These are phyloP conservation scores for Pseudohalonectria lignicola DNA, from an alignment of 2,329 filamentous ascomycete genomes.

Conservation along the genomic window DNA sequence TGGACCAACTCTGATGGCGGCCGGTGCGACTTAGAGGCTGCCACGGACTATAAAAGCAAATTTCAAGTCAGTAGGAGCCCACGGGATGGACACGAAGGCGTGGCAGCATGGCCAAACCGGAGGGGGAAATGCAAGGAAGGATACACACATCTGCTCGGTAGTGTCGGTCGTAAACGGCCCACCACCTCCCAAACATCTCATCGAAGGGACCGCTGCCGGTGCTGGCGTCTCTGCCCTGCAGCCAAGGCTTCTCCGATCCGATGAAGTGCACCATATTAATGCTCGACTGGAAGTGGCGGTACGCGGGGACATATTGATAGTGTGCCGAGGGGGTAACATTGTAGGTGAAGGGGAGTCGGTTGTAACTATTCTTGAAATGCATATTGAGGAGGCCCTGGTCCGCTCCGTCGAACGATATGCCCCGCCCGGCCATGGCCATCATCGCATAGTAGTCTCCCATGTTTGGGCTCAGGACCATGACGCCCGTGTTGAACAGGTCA, in stretches of 20 bases:
- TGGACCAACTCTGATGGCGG: slow-evolving; percentile 28
- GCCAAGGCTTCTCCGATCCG: slow-evolving; percentile 84
- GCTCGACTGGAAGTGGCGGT: slow-evolving; percentile 79
- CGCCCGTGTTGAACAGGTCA: slow-evolving; percentile 94
- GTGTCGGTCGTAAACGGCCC: slow-evolving; percentile 86
- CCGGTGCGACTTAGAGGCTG: slow-evolving; percentile 1
- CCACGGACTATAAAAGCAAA: neutral
- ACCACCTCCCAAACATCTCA: slow-evolving; percentile 82
- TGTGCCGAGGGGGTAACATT: slow-evolving; percentile 95
- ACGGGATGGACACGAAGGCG: no score
- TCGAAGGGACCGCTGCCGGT: slow-evolving; percentile 57
- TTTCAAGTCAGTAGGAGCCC: neutral
- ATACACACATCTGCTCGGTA: slow-evolving; percentile 46
- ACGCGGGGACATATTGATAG: slow-evolving; percentile 95
- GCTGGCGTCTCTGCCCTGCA: slow-evolving; percentile 44
- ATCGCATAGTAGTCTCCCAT: slow-evolving; percentile 82
- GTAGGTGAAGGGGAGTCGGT: slow-evolving; percentile 87
- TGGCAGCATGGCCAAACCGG: no score
- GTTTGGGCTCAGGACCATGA: slow-evolving; percentile 84
- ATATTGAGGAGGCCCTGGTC: slow-evolving; percentile 94
- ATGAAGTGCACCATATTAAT: slow-evolving; percentile 95
- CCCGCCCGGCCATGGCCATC: slow-evolving; percentile 69
- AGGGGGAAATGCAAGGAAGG: slow-evolving; percentile 1
- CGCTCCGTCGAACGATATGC: slow-evolving; percentile 91
- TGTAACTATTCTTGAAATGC: slow-evolving; percentile 75